These are phyloP conservation scores for Botryotinia convoluta DNA, from an alignment of 2,329 filamentous ascomycete genomes.

Conservation along the genomic window DNA sequence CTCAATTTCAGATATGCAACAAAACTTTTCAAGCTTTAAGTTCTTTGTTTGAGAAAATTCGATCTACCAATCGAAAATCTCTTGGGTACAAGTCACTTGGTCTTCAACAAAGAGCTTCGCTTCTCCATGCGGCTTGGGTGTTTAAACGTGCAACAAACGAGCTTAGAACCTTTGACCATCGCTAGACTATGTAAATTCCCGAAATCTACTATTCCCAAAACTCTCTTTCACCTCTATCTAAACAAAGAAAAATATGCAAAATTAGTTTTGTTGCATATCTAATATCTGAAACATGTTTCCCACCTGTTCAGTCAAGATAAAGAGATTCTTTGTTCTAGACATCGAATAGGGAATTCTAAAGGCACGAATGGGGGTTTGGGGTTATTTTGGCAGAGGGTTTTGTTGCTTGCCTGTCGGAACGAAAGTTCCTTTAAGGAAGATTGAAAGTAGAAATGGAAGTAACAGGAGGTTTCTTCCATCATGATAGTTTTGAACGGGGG, in stretches of 20 bases:
- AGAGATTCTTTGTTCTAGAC: neutral
- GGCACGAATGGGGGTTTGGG: neutral
- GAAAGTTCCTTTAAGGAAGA: neutral
- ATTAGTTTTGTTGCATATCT: slow-evolving; percentile 13
- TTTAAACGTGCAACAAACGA: neutral
- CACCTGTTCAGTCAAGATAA: neutral
- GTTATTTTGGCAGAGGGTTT: neutral
- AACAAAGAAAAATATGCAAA: neutral
- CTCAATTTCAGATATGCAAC: slow-evolving; percentile 13
- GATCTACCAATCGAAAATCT: neutral
- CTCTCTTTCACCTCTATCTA: neutral
- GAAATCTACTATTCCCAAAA: neutral
- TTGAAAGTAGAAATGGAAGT: neutral
- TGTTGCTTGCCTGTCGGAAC: slow-evolving; percentile 6
- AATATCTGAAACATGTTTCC: slow-evolving; percentile 17
- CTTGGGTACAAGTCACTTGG: neutral
- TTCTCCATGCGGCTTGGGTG: neutral
- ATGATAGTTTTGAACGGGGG: neutral
- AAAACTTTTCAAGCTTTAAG: neutral
- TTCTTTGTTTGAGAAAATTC: neutral
- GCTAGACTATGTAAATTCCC: neutral
- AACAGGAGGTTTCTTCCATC: neutral
- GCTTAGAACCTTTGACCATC: too few relatives aligned
- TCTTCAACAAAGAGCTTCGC: neutral
- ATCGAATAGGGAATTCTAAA: neutral